A percentile compares a stretch with the other conserved stretches of the same genome.
phyloP scores from a whole-genome alignment of 164 flowering plant genomes.

The Kalanchoe fedtschenkoi region DNA sequence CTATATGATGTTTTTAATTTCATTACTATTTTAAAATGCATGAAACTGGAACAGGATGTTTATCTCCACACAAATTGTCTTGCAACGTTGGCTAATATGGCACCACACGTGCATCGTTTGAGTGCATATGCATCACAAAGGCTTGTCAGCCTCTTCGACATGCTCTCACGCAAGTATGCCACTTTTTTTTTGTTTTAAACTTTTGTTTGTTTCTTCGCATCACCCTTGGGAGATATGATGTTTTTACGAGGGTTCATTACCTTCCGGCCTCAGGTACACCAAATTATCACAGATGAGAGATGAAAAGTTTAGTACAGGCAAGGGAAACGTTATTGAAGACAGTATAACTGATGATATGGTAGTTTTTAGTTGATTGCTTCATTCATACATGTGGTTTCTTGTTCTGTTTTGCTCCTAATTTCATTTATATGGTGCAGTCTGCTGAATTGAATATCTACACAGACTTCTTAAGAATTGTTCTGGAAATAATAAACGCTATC shows the following conservation, averaged over 20 bases:
- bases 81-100: constrained; percentile 96
- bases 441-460: constrained; percentile 83
- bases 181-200: neutral
- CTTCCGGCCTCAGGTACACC: constrained; percentile 39
- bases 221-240: neutral
- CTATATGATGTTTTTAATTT: neutral
- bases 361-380: constrained; percentile 8
- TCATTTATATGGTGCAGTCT: constrained; percentile 41
- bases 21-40: neutral
- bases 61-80: constrained; percentile 94
- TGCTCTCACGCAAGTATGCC: constrained; percentile 95
- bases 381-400: neutral
- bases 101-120: constrained; percentile 86
- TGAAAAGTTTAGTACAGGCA: constrained; percentile 28
- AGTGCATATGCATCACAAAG: constrained; percentile 96
- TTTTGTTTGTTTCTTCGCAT: neutral
- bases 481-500: constrained; percentile 86
- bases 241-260: neutral
- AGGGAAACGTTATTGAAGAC: constrained; percentile 30
- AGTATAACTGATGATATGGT: constrained; percentile 53
- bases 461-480: constrained; percentile 84
- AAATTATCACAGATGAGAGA: constrained; percentile 54
- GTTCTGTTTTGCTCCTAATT: constrained; percentile 13
- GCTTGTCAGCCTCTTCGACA: constrained; percentile 89
- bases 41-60: constrained; percentile 52